Evolutionary conservation across 371 early-diverging fungal genomes (phyloP).

Genomic region (Mortierella sp.): DNA sequence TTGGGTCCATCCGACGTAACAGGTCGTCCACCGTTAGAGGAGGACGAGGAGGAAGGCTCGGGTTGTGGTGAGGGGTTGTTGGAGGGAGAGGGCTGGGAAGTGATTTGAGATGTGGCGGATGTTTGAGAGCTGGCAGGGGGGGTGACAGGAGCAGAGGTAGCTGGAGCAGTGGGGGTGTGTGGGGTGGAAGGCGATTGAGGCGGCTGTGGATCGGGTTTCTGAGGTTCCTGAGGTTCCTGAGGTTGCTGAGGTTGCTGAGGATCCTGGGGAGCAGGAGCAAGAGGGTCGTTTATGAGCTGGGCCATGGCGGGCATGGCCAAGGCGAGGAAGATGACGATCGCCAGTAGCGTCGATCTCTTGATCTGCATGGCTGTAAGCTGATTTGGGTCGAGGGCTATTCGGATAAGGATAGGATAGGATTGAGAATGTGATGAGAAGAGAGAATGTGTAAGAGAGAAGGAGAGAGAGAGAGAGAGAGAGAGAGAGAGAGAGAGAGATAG

Average conservation of each 20-base stretch:
- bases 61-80: neutral
- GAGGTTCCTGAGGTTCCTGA: neutral
- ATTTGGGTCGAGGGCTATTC: no score
- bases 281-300: neutral
- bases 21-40: neutral
- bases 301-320: constrained; percentile 16
- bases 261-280: neutral
- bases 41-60: neutral
- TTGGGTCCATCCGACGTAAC: no score
- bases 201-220: neutral
- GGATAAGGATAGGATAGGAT: neutral
- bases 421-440: neutral
- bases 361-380: constrained; percentile 15
- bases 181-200: neutral
- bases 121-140: neutral
- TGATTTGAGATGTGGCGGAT: neutral
- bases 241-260: no score
- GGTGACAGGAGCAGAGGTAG: neutral
- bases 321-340: constrained; percentile 12
- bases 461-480: constrained; percentile 5
- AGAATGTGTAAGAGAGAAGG: neutral
- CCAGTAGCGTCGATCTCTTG: constrained; percentile 23
- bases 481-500: neutral
- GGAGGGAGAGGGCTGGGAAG: neutral
- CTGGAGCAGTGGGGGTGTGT: neutral